phyloP scores from a whole-genome alignment of 2,329 filamentous ascomycete genomes.

The Monosporascus sp. region DNA sequence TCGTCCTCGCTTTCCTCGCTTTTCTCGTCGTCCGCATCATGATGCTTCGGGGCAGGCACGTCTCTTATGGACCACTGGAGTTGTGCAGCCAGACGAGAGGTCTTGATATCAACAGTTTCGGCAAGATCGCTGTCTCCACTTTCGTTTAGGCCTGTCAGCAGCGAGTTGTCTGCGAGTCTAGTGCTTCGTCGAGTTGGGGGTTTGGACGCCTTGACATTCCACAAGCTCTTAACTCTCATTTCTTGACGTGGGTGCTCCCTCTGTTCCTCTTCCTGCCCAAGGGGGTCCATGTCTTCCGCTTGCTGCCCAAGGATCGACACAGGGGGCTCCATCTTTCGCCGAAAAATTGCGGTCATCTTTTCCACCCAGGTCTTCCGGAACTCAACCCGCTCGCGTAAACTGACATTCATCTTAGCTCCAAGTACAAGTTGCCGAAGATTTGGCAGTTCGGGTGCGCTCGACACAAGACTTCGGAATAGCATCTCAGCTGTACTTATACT shows the following conservation, averaged over 20 bases:
- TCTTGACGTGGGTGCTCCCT: conserved; percentile 2
- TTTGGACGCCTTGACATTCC: not conserved
- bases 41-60: conserved; percentile 14
- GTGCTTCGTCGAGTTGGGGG: conserved; percentile 22
- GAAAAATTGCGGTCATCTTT: conserved; percentile 63
- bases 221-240: not conserved
- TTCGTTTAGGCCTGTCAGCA: conserved; percentile 11
- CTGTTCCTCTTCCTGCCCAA: not conserved
- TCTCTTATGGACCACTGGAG: conserved; percentile 13
- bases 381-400: conserved; percentile 77
- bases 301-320: conserved; percentile 11
- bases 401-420: conserved; percentile 71
- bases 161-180: conserved; percentile 18
- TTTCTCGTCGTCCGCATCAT: conserved; percentile 29
- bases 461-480: conserved; percentile 74
- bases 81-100: conserved; percentile 9
- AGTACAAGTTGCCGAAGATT: conserved; percentile 67
- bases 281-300: not conserved
- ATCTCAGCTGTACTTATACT: conserved; percentile 63
- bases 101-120: not conserved
- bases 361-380: conserved; percentile 74
- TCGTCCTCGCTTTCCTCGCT: conserved; percentile 32
- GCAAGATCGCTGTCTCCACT: conserved; percentile 8
- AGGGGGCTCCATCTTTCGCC: conserved; percentile 17
- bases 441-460: conserved; percentile 61